Percentiles rank a stretch among this genome's conserved stretches.
Conservation (phyloP, 768 basidiomycete genomes). For the Dacryopinax spathularia region DNA sequence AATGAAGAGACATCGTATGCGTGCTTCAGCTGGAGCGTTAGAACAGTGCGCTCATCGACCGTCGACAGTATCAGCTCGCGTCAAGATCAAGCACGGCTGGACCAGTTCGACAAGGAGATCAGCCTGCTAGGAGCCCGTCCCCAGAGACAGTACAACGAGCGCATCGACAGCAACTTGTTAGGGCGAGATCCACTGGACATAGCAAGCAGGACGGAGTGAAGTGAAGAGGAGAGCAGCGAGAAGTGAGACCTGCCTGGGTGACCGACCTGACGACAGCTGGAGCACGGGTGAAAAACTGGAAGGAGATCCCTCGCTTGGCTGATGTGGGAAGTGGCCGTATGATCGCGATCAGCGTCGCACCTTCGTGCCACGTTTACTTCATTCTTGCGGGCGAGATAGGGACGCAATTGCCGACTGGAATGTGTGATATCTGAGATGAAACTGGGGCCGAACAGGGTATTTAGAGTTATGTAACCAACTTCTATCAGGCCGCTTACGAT, state of each 20-base stretch:
- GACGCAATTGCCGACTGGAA: slow-evolving; percentile 3
- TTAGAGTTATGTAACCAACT: background rate
- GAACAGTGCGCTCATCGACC: background rate
- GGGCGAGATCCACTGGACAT: too few relatives aligned
- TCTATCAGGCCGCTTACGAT: background rate
- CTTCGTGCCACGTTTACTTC: background rate
- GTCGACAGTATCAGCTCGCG: background rate
- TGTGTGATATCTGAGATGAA: background rate
- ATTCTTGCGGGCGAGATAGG: slow-evolving; percentile 3
- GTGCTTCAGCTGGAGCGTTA: background rate
- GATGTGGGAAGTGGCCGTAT: background rate
- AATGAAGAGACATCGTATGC: background rate
- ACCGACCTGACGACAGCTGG: background rate
- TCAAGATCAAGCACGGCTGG: background rate
- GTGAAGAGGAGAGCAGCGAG: background rate
- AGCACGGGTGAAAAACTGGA: background rate
- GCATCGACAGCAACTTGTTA: too few relatives aligned
- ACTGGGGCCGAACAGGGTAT: background rate
- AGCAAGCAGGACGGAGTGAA: background rate
- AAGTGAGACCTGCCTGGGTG: background rate
- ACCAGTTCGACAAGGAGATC: too few relatives aligned
- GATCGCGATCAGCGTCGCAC: slow-evolving; percentile 1
- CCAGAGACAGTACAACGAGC: too few relatives aligned
- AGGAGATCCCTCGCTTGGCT: slow-evolving; percentile 1
- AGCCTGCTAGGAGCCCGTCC: too few relatives aligned